Evolutionary conservation across 1,139 yeast species (phyloP).

Genomic region (Suhomyces bribrorum): DNA sequence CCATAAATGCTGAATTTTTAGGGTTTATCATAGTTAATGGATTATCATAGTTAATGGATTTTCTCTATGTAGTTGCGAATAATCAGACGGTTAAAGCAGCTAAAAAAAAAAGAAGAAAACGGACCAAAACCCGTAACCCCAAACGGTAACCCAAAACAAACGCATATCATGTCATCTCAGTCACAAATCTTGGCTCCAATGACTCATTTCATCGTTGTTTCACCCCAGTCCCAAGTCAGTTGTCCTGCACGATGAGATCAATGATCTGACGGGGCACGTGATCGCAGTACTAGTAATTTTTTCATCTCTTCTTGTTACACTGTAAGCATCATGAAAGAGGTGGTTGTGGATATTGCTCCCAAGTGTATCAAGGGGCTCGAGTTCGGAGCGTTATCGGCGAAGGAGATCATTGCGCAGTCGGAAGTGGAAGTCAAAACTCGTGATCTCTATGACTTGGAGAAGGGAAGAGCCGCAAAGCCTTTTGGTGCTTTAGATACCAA

Average conservation of each 20-base stretch:
- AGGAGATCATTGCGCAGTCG: constrained; percentile 89
- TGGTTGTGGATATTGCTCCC: constrained; percentile 82
- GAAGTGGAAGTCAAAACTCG: constrained; percentile 92
- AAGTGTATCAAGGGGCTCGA: constrained; percentile 88
- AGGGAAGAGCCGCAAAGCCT: constrained; percentile 76
- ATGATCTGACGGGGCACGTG: constrained; percentile 1
- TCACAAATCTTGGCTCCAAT: too few species aligned
- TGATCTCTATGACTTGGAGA: constrained; percentile 87
- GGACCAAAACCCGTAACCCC: too few species aligned
- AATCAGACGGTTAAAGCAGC: too few species aligned
- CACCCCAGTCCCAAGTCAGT: too few species aligned
- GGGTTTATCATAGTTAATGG: too few species aligned
- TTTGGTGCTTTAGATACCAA: constrained; percentile 88
- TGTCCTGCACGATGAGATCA: neutral
- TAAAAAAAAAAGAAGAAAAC: too few species aligned
- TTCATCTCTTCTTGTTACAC: constrained; percentile 5
- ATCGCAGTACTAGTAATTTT: constrained; percentile 2
- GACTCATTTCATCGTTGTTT: too few species aligned
- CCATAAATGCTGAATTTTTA: too few species aligned
- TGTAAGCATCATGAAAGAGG: constrained; percentile 57
- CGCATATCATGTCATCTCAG: too few species aligned
- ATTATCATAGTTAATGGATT: too few species aligned
- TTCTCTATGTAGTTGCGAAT: too few species aligned
- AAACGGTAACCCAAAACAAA: too few species aligned
- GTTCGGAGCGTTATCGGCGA: constrained; percentile 88